phyloP scores from a whole-genome alignment of 441 rosid species.

The Dalechampia spathulata region DNA sequence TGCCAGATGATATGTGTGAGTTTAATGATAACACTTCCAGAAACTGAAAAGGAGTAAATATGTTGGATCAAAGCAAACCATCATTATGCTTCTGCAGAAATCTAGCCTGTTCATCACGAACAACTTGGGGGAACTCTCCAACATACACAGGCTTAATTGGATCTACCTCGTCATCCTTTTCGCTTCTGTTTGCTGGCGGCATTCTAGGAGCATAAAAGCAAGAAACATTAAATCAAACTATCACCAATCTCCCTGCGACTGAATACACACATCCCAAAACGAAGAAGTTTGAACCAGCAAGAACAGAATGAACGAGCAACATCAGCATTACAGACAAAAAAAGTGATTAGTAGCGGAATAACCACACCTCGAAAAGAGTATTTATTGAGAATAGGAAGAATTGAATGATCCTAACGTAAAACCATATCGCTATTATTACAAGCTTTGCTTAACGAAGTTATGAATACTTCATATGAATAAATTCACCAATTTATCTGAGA shows the following conservation, averaged over 20 bases:
- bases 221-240: conserved; percentile 7
- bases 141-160: conserved; percentile 80
- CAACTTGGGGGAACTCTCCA: conserved; percentile 77
- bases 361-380: too few species aligned
- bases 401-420: too few species aligned
- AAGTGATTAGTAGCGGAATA: too few species aligned
- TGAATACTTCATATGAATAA: too few species aligned
- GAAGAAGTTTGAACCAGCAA: background rate
- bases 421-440: too few species aligned
- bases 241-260: background rate
- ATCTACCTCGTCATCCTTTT: conserved; percentile 44
- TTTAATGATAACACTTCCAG: background rate
- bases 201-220: conserved; percentile 33
- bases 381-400: too few species aligned
- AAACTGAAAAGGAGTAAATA: background rate
- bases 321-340: too few species aligned
- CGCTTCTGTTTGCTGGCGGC: conserved; percentile 39
- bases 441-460: too few species aligned
- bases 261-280: background rate
- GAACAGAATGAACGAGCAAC: background rate
- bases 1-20: conserved; percentile 22
- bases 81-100: conserved; percentile 39
- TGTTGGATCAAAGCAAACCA: conserved; percentile 35
- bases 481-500: too few species aligned
- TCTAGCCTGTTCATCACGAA: conserved; percentile 65